A percentile compares a stretch with the other conserved stretches of the same genome.
phyloP scores from a whole-genome alignment of 1,284 basidiomycete genomes.

The Schizophyllum commune region DNA sequence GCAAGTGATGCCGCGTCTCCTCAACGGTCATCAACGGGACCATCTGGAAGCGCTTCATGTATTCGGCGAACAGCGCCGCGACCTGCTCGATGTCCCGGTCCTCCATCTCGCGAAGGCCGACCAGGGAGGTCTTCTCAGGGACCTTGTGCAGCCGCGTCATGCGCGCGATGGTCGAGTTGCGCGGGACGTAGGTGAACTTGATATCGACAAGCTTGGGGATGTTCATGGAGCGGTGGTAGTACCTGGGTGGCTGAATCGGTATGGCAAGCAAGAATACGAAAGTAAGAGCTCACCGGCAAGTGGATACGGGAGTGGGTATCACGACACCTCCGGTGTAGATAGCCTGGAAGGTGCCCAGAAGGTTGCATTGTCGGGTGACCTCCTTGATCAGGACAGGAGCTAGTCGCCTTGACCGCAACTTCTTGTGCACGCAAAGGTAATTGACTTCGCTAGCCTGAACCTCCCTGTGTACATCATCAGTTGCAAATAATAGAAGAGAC shows the following conservation, averaged over 20 bases:
- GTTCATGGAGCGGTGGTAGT: conserved; percentile 92
- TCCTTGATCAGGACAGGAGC: conserved; percentile 98
- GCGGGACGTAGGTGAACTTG: conserved; percentile 83
- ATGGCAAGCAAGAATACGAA: not conserved
- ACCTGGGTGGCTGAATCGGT: conserved; percentile 36
- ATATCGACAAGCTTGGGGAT: conserved; percentile 89
- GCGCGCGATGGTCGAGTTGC: conserved; percentile 79
- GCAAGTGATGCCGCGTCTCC: conserved; percentile 83
- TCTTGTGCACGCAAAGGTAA: conserved; percentile 98
- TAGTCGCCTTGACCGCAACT: conserved; percentile 90
- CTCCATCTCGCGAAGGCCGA: conserved; percentile 85
- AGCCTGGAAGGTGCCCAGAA: conserved; percentile 92
- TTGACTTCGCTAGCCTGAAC: conserved; percentile 88
- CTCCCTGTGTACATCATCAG: conserved; percentile 33
- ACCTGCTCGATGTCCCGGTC: conserved; percentile 73
- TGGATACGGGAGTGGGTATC: conserved; percentile 84
- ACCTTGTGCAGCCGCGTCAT: conserved; percentile 75
- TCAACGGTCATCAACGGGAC: conserved; percentile 71
- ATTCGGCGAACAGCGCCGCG: conserved; percentile 67
- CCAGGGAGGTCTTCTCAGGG: conserved; percentile 41
- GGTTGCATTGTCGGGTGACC: conserved; percentile 88
- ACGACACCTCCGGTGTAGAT: conserved; percentile 94
- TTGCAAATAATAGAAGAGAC: conserved; percentile 1
- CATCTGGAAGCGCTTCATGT: conserved; percentile 86
- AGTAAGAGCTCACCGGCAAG: conserved; percentile 53